Conservation (phyloP, 768 basidiomycete species). For the Leucocoprinus birnbaumii region DNA sequence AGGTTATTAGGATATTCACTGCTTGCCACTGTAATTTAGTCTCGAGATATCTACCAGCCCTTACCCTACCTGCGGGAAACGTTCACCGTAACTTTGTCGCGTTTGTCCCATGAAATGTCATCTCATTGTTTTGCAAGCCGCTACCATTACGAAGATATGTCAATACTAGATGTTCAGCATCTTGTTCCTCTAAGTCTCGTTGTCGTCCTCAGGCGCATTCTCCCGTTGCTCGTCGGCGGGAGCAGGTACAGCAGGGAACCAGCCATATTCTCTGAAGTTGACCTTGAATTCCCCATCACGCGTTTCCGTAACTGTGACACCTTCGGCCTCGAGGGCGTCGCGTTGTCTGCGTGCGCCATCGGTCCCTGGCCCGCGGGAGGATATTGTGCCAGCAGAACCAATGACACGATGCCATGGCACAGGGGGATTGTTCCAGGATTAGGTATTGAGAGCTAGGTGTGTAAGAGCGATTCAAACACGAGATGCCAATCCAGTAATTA, state of each 20-base stretch:
- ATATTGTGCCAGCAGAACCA: constrained; percentile 66
- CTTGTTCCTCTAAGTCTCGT: no score
- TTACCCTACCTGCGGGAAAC: no score
- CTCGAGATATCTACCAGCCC: no score
- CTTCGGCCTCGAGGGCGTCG: constrained; percentile 76
- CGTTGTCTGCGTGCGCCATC: constrained; percentile 73
- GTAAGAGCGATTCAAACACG: not conserved
- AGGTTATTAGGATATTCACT: no score
- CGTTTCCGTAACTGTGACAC: constrained; percentile 66
- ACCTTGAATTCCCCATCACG: constrained; percentile 58
- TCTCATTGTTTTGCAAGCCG: no score
- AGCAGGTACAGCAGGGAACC: constrained; percentile 50
- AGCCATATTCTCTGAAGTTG: constrained; percentile 55
- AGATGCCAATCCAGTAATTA: not conserved
- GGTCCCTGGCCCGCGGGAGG: constrained; percentile 83
- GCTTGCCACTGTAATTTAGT: no score
- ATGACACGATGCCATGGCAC: constrained; percentile 85
- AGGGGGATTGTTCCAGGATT: constrained; percentile 56
- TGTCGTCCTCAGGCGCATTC: not conserved
- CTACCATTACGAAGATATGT: no score
- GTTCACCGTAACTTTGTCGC: no score
- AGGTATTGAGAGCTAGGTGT: constrained; percentile 71
- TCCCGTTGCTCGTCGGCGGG: not conserved
- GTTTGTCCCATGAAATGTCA: no score
- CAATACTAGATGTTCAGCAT: no score